Percentiles rank a stretch among this genome's conserved stretches.
Conservation (phyloP, 495 filamentous ascomycete species). For the Penicillium subrubescens region DNA sequence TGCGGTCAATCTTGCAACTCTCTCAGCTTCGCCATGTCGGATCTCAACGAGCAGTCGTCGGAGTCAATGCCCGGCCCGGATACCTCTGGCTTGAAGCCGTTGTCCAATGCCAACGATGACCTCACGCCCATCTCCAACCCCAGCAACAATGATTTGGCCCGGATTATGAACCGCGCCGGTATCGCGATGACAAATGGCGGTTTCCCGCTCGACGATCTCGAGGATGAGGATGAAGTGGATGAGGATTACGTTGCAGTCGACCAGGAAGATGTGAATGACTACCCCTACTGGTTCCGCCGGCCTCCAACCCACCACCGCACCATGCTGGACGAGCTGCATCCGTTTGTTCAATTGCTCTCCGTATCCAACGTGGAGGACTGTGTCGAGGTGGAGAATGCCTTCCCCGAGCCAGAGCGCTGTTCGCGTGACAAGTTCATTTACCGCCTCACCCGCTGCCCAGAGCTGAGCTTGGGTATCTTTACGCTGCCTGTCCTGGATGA, state of each 20-base stretch:
- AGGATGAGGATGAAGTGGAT: slow-evolving; percentile 46
- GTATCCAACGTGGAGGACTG: slow-evolving; percentile 76
- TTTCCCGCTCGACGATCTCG: slow-evolving; percentile 41
- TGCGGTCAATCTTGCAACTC: not conserved
- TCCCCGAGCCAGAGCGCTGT: slow-evolving; percentile 70
- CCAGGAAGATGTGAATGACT: slow-evolving; percentile 46
- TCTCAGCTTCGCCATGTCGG: slow-evolving; percentile 23
- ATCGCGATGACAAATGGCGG: slow-evolving; percentile 36
- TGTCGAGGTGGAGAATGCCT: slow-evolving; percentile 74
- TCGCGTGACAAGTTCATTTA: slow-evolving; percentile 85
- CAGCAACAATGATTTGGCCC: slow-evolving; percentile 37
- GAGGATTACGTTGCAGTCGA: slow-evolving; percentile 48
- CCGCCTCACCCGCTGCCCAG: slow-evolving; percentile 75
- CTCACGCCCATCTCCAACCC: slow-evolving; percentile 30
- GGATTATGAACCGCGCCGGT: slow-evolving; percentile 36
- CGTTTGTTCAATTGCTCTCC: slow-evolving; percentile 71
- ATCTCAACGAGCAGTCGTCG: slow-evolving; percentile 32
- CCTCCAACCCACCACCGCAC: slow-evolving; percentile 44
- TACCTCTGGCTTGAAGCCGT: slow-evolving; percentile 34
- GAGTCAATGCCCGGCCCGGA: slow-evolving; percentile 32
- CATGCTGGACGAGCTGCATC: slow-evolving; percentile 58
- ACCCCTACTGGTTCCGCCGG: slow-evolving; percentile 48
- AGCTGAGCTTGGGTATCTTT: slow-evolving; percentile 81
- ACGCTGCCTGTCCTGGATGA: slow-evolving; percentile 52
- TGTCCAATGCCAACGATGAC: slow-evolving; percentile 36